Base-by-base conservation (phyloP, 441 rosid genomes). In the Populus tomentosa region DNA sequence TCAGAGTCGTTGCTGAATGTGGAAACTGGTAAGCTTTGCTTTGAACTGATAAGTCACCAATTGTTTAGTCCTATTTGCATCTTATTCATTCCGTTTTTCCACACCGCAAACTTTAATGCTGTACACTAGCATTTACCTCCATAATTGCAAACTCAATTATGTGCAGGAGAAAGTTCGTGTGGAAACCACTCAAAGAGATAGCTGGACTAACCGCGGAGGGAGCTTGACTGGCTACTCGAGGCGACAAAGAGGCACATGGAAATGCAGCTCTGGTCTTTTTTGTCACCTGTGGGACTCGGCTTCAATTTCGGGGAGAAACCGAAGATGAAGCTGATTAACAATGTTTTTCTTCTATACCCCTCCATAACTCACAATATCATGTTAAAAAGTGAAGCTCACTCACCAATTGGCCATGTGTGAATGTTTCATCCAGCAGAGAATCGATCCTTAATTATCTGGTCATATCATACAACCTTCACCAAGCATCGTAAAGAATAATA, bases 111-210 rank as follows among this genome's bases (percentile, higher is more conserved):
- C 56, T 46, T 46, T 4, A 0, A 46, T 46, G 56, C 0, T 14
- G 6, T 14, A 46, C 0, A 0, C 20, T 14, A 4, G 56, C 20
- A 10, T 10, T 40, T 11, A 40, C 50, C 50, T 40, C 68, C 32
- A 64, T 13, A 28, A 18, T 10, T 20, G 50, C 56, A 46, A 13
- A 35, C 21, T 16, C 33, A 21, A 67, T 33, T 3, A 7, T 72
- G 61, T 71, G 73, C 80, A 94, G 98, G 97, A 88, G 98, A 82
- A 91, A 92, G 84, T 86, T 94, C 79, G 78, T 87, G 88, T 94
- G 97, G 97, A 91, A 82, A 79, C 97, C 97, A 24, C 90, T 91
- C 59, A 91, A 87, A 70, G 95, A 92, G 83, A 90, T 89, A 35
- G 90, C 98, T 26, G 93, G 93, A 74, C 83, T 89, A 75, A 78